These are phyloP conservation scores for Ophiostoma sp. DNA, from an alignment of 2,329 filamentous ascomycete species.

Conservation along the genomic window DNA sequence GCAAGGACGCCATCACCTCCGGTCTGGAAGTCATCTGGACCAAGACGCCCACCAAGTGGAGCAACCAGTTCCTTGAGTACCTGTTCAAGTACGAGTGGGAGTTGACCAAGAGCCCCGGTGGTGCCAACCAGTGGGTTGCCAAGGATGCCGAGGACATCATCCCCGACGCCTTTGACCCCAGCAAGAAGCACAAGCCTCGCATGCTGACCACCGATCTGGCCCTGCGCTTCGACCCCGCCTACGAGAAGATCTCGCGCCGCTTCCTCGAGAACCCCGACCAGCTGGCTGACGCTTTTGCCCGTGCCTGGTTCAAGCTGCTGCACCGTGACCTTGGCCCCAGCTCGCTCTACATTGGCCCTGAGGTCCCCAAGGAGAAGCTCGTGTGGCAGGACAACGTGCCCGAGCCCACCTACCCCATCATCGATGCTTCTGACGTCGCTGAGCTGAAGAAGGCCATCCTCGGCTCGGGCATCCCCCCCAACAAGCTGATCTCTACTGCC, in stretches of 20 bases:
- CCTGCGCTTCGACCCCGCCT: slow-evolving; percentile 63
- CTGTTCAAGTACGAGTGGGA: slow-evolving; percentile 77
- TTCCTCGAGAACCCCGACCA: slow-evolving; percentile 65
- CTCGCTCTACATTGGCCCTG: slow-evolving; percentile 66
- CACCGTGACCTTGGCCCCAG: slow-evolving; percentile 74
- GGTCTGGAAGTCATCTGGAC: slow-evolving; percentile 78
- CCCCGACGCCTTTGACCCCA: slow-evolving; percentile 63
- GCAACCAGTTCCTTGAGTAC: slow-evolving; percentile 67
- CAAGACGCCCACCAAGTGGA: slow-evolving; percentile 69
- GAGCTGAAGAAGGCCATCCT: slow-evolving; percentile 65
- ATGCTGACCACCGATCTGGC: slow-evolving; percentile 74
- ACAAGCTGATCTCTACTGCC: slow-evolving; percentile 54
- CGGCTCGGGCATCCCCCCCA: slow-evolving; percentile 27
- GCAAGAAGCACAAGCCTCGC: slow-evolving; percentile 66
- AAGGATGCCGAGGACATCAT: slow-evolving; percentile 62
- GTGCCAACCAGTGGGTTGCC: slow-evolving; percentile 71
- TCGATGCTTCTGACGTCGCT: slow-evolving; percentile 59
- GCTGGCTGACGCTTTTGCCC: slow-evolving; percentile 62
- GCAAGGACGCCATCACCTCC: slow-evolving; percentile 65
- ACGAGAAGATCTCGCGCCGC: slow-evolving; percentile 68
- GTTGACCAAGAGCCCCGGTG: slow-evolving; percentile 66
- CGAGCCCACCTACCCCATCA: slow-evolving; percentile 48
- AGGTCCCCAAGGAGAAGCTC: slow-evolving; percentile 57
- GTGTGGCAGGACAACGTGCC: slow-evolving; percentile 73
- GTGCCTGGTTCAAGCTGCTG: slow-evolving; percentile 77